phyloP scores from a whole-genome alignment of 1,284 basidiomycete species.

The Schizophyllum amplum region DNA sequence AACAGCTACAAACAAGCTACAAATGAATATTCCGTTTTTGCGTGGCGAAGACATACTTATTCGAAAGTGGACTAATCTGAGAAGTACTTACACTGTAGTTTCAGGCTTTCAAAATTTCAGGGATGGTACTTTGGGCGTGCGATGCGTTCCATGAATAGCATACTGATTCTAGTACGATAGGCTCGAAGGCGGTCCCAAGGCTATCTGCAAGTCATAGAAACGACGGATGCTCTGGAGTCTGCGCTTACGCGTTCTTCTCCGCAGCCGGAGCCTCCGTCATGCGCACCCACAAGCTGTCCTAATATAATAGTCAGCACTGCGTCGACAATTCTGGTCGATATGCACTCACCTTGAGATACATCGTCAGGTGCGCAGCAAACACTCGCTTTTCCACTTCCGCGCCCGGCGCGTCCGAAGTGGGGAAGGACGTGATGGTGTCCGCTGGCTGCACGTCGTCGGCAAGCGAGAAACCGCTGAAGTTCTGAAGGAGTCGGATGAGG shows the following conservation, averaged over 20 bases:
- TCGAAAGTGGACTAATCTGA: too few relatives aligned
- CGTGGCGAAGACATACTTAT: too few relatives aligned
- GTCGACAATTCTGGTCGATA: neutral
- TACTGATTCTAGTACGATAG: too few relatives aligned
- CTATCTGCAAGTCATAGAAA: neutral
- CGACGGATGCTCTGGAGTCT: too few relatives aligned
- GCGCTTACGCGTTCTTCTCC: too few relatives aligned
- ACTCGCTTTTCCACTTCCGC: conserved; percentile 28
- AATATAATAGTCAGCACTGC: neutral
- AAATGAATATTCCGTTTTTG: too few relatives aligned
- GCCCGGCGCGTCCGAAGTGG: conserved; percentile 18
- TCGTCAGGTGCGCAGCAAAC: conserved; percentile 30
- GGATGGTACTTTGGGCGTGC: too few relatives aligned
- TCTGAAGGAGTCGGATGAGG: conserved; percentile 35
- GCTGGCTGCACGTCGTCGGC: conserved; percentile 30
- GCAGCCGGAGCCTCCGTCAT: neutral
- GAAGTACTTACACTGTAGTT: too few relatives aligned
- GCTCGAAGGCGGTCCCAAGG: too few relatives aligned
- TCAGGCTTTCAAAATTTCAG: too few relatives aligned
- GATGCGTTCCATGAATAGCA: too few relatives aligned
- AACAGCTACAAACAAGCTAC: too few relatives aligned
- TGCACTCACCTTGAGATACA: conserved; percentile 25
- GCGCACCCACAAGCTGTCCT: conserved; percentile 2
- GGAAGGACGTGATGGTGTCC: conserved; percentile 12
- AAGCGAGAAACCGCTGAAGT: conserved; percentile 35